These are phyloP conservation scores for Iris pallida DNA, from an alignment of 116 monocot species.

Conservation along the genomic window DNA sequence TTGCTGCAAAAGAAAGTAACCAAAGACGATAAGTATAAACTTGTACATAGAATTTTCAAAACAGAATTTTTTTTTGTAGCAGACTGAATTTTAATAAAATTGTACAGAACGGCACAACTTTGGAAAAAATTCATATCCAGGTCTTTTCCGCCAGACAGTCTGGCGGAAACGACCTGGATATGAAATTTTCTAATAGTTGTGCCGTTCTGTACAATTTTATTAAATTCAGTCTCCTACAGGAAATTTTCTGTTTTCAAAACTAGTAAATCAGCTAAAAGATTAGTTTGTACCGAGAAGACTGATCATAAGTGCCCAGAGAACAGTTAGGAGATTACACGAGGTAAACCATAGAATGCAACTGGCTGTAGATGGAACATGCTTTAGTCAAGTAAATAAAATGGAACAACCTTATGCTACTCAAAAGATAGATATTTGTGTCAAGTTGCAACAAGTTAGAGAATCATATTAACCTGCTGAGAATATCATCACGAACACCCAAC, in stretches of 20 bases:
- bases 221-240: too few relatives aligned
- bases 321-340: constrained; percentile 69
- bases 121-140: too few relatives aligned
- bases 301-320: constrained; percentile 84
- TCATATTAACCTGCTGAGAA: constrained; percentile 60
- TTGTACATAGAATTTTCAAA: background rate
- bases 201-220: too few relatives aligned
- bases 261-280: background rate
- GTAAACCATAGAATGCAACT: constrained; percentile 84
- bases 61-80: too few relatives aligned
- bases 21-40: background rate
- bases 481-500: constrained; percentile 84
- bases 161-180: too few relatives aligned
- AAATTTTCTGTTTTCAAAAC: too few relatives aligned
- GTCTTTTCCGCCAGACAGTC: too few relatives aligned
- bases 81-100: too few relatives aligned
- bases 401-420: background rate
- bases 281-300: constrained; percentile 58
- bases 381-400: background rate
- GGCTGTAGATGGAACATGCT: constrained; percentile 35
- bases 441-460: too few relatives aligned
- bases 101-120: too few relatives aligned
- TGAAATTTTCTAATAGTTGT: too few relatives aligned
- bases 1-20: constrained; percentile 36
- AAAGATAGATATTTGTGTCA: background rate